These are phyloP conservation scores for Trichoderma virens DNA, from an alignment of 495 filamentous ascomycete species.

Conservation along the genomic window DNA sequence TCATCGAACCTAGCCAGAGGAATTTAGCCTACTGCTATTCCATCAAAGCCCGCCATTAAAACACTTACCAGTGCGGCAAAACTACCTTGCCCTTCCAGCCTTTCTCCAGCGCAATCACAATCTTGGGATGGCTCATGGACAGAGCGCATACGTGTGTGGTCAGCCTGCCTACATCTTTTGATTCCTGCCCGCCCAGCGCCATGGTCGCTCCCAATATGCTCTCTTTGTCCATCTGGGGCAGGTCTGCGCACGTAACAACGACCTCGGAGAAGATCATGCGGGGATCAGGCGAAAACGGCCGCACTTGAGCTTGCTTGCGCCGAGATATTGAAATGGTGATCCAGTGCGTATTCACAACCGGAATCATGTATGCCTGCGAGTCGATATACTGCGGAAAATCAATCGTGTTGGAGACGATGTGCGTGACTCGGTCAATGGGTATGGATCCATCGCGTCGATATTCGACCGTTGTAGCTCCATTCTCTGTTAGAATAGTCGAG, in stretches of 20 bases:
- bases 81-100: slow-evolving; percentile 69
- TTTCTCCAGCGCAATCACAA: slow-evolving; percentile 52
- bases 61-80: slow-evolving; percentile 82
- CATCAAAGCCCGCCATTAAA: background rate
- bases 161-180: slow-evolving; percentile 54
- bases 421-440: slow-evolving; percentile 56
- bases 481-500: slow-evolving; percentile 36
- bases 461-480: slow-evolving; percentile 48
- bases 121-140: slow-evolving; percentile 64
- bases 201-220: slow-evolving; percentile 83
- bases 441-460: slow-evolving; percentile 37
- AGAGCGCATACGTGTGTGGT: slow-evolving; percentile 88
- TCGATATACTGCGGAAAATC: slow-evolving; percentile 79
- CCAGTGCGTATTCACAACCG: slow-evolving; percentile 83
- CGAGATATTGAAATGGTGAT: slow-evolving; percentile 59
- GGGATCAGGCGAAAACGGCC: slow-evolving; percentile 85
- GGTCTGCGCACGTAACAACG: slow-evolving; percentile 63
- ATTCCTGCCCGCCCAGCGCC: slow-evolving; percentile 81
- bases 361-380: slow-evolving; percentile 62
- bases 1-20: slow-evolving; percentile 72
- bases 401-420: slow-evolving; percentile 75
- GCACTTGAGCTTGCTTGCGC: slow-evolving; percentile 61
- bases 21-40: slow-evolving; percentile 19
- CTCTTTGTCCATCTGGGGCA: slow-evolving; percentile 85
- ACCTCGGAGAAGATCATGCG: slow-evolving; percentile 82